phyloP scores from a whole-genome alignment of 495 filamentous ascomycete genomes.

The Mycothermus thermophilus region DNA sequence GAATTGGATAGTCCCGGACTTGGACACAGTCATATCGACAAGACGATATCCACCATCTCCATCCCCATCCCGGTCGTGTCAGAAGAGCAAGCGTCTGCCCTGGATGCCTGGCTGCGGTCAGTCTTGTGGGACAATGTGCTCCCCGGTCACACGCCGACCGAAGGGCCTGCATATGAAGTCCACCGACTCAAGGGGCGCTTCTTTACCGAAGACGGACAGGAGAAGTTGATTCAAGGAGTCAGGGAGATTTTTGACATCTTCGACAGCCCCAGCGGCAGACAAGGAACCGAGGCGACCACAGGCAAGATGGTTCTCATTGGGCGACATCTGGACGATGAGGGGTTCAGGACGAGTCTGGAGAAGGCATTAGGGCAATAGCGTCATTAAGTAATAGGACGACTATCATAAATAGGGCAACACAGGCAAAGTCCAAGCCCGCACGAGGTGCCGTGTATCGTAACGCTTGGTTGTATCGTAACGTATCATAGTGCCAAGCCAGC shows the following conservation, averaged over 20 bases:
- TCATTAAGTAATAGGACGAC: too few relatives aligned
- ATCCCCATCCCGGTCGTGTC: slow-evolving; percentile 46
- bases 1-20: slow-evolving; percentile 49
- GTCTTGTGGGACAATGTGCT: slow-evolving; percentile 70
- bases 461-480: too few relatives aligned
- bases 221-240: slow-evolving; percentile 79
- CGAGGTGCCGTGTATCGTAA: too few relatives aligned
- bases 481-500: too few relatives aligned
- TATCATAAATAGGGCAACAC: too few relatives aligned
- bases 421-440: too few relatives aligned
- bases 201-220: slow-evolving; percentile 42
- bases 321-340: slow-evolving; percentile 39
- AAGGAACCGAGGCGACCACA: slow-evolving; percentile 10
- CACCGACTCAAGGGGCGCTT: slow-evolving; percentile 78
- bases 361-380: slow-evolving; percentile 6
- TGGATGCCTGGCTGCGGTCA: slow-evolving; percentile 75
- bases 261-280: slow-evolving; percentile 41
- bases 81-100: slow-evolving; percentile 34
- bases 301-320: slow-evolving; percentile 80
- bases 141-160: slow-evolving; percentile 25
- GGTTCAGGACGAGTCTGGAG: slow-evolving; percentile 30
- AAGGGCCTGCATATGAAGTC: slow-evolving; percentile 44
- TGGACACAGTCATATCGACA: slow-evolving; percentile 72
- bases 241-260: slow-evolving; percentile 86
- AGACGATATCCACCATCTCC: slow-evolving; percentile 81